Evolutionary conservation across 78 protist species (phyloP), one percentile per base, ranked within the genome.

Genomic region (Isochrysis galbana): DNA sequence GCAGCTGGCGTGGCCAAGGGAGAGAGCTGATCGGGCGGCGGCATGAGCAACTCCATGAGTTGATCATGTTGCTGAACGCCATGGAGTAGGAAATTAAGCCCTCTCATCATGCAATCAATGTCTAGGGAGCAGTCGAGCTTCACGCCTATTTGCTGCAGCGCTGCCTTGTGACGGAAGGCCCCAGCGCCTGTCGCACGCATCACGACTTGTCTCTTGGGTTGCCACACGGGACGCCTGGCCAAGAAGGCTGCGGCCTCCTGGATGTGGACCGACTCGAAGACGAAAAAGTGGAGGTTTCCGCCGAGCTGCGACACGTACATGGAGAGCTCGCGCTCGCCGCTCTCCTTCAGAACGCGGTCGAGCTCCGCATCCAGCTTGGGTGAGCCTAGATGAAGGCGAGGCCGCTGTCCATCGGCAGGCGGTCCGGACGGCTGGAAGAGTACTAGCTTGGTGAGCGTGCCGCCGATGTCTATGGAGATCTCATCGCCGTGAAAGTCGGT

Each of bases 131-230:
- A n/a, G 32, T 5, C 19, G 21, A 0, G 44, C 48, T 22, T 1
- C n/a, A 29, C 2, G 3, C 44, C 72, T 45, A 29, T 0, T 34
- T n/a, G 7, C 25, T 29, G 0, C 17, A 84, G 19, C 46, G 38
- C 90, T 4, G 0, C n/a, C 72, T 3, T 32, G 70, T 47, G 23
- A 41, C 47, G 44, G 90, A 34, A 36, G 22, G 46, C 0, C 34
- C 90, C 90, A n/a, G 48, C 90, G 41, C 90, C 90, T 14, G 90
- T 84, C 72, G 90, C 90, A 29, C 90, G 70, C 46, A 84, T 3
- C 88, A 39, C 86, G 46, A 77, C 23, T n/a, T 5, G 46, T 42
- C n/a, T 2, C 45, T 17, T 25, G 22, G 39, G n/a, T 17, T 10
- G 61, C 61, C 61, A 14, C 61, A 14, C 61, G 29, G 61, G 61